Evolutionary conservation across 306 rosid species (phyloP), one percentile per base, ranked within the genome.

Genomic region (Castanospermum australe): DNA sequence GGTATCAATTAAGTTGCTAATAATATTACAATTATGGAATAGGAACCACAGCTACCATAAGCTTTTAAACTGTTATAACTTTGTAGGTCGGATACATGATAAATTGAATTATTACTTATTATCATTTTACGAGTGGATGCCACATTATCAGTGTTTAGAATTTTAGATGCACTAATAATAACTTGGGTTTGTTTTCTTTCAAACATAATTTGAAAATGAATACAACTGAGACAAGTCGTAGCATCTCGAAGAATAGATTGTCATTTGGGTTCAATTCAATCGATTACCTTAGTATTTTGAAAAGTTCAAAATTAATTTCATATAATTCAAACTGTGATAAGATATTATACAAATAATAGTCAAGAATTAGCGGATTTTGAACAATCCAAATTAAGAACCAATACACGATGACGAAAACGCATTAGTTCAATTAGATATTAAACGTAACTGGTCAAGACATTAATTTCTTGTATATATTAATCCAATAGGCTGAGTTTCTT

Each of bases 11-110:
- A 35, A 38, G 64, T 71, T 71, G 32, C 35, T 54, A 71, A 70
- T 21, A 69, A 14, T n/a, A 48, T 28, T n/a, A 47, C 62, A 50
- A 70, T 50, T 70, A 32, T 59, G 47, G 62, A 71, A 52, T 71
- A 33, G 52, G 64, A 51, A 13, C 18, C 14, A 51, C 4, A 48
- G 4, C 18, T 9, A 32, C 32, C 8, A 13, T 12, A 13, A 5
- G 13, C 12, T 2, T 48, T 47, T 47, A 48, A 50, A 30, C 13
- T 48, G 54, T 48, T 70, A n/a, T 28, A 28, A 28, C 32, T 28
- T 28, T 32, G 50, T 70, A 17, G 13, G 11, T 50, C 13, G 24
- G 24, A 11, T 15, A n/a, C 54, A 51, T 51, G 57, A 51, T 51
- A 17, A 17, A 51, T 51, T 51, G 57, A 51, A 51, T 51, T 18